Evolutionary conservation across 176 grass and related monocot species (phyloP), one percentile per base, ranked within the genome.

Genomic region (Lolium perenne): DNA sequence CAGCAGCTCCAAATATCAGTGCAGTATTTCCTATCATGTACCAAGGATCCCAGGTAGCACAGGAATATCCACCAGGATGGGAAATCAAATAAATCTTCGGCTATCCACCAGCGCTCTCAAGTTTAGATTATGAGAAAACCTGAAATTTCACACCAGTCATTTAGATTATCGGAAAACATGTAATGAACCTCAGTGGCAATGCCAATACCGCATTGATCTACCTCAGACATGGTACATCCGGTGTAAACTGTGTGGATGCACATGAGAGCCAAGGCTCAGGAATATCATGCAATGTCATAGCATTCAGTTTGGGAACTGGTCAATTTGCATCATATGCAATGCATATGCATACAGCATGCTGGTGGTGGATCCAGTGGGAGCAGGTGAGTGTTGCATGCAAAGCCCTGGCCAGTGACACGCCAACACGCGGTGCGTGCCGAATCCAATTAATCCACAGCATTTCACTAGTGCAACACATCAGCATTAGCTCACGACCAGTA

Each of bases 301-400:
- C 43, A 56, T 13, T 89, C 76, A 65, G 82, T 66, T 73, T 22
- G 50, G 40, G 83, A 86, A 83, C 6, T 50, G 73, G 88, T 82
- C 79, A 72, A 38, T 25, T 82, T 82, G 83, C 41, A 50, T 50
- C 47, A 43, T 43, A 43, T 47, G 46, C 46, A 47, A 10, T 47
- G 22, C 60, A 63, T 65, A 65, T 65, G 62, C 83, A 38, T 21
- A 18, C 21, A 12, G 1, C 6, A 23, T 64, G 56, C 57, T 41
- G 71, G 18, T 77, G 46, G 7, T 56, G 47, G 51, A 57, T 41
- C 66, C 48, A 57, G 88, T 82, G 78, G 83, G 88, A 62, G 83
- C 88, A 82, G 88, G 71, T 86, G 56, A 69, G 23, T 85, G 69
- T 82, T 81, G 20, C 70, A 47, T 15, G 62, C 71, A 75, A 43